A percentile compares a stretch with the other conserved stretches of the same genome.
These are phyloP conservation scores for Yarrowia osloensis DNA, from an alignment of 805 yeast genomes.

Conservation along the genomic window DNA sequence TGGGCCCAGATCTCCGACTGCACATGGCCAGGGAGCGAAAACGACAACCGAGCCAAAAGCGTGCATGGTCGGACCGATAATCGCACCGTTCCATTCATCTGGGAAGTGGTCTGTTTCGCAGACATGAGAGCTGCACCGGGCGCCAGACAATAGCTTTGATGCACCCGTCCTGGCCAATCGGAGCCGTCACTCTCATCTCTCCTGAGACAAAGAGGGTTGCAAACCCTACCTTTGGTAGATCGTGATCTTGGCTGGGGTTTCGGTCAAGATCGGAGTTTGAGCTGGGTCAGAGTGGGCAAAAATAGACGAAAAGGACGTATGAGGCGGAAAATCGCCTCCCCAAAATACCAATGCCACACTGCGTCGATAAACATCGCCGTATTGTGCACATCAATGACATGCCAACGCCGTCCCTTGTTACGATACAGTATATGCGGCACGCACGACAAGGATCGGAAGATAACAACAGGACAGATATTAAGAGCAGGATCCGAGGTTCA, in stretches of 20 bases:
- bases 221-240: neutral
- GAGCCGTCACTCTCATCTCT: neutral
- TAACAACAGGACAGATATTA: no score
- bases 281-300: no score
- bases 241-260: neutral
- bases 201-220: neutral
- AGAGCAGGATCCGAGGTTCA: no score
- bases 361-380: no score
- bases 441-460: no score
- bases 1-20: constrained; percentile 7
- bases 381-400: no score
- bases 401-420: no score
- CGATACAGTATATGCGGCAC: no score
- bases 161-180: neutral
- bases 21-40: neutral
- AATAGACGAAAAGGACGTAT: no score
- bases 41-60: neutral
- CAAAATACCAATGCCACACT: no score
- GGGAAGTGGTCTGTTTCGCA: neutral
- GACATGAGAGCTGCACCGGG: neutral
- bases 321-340: no score
- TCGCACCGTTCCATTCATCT: neutral
- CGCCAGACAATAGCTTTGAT: constrained; percentile 7
- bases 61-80: constrained; percentile 6
- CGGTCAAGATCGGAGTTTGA: neutral